A percentile compares a stretch with the other conserved stretches of the same genome.
phyloP scores from a whole-genome alignment of 371 early-diverging fungal species.

The Mucor piriformis region DNA sequence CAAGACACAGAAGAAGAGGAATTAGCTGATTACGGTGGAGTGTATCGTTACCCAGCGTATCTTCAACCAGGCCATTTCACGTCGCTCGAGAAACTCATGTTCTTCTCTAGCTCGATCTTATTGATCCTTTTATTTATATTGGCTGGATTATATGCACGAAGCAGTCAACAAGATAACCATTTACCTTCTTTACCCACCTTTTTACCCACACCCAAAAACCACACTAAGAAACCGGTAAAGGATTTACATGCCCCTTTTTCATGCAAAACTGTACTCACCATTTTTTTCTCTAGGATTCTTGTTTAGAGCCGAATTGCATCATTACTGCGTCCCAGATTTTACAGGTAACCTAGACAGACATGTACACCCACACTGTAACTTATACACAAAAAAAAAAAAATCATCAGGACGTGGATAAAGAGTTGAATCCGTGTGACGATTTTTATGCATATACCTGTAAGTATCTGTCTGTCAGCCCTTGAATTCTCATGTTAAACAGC shows the following conservation, averaged over 20 bases:
- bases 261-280: background rate
- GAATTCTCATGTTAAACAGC: background rate
- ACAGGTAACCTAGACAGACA: conserved; percentile 24
- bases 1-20: conserved; percentile 14
- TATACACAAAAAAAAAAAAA: background rate
- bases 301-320: conserved; percentile 53
- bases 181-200: conserved; percentile 18
- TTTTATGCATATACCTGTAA: conserved; percentile 47
- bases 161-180: conserved; percentile 26
- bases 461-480: no score
- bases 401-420: conserved; percentile 41
- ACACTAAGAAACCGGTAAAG: conserved; percentile 16
- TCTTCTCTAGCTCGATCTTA: conserved; percentile 42
- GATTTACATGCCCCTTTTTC: background rate
- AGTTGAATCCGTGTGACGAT: conserved; percentile 57
- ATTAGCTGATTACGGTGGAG: conserved; percentile 18
- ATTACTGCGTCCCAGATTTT: conserved; percentile 51
- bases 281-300: conserved; percentile 24
- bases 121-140: conserved; percentile 46
- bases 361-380: background rate
- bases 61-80: conserved; percentile 53
- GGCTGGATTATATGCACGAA: conserved; percentile 48
- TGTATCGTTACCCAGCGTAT: conserved; percentile 42
- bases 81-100: conserved; percentile 51
- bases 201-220: conserved; percentile 23